phyloP scores from a whole-genome alignment of 2,329 filamentous ascomycete species.

The Helminthosporium solani region DNA sequence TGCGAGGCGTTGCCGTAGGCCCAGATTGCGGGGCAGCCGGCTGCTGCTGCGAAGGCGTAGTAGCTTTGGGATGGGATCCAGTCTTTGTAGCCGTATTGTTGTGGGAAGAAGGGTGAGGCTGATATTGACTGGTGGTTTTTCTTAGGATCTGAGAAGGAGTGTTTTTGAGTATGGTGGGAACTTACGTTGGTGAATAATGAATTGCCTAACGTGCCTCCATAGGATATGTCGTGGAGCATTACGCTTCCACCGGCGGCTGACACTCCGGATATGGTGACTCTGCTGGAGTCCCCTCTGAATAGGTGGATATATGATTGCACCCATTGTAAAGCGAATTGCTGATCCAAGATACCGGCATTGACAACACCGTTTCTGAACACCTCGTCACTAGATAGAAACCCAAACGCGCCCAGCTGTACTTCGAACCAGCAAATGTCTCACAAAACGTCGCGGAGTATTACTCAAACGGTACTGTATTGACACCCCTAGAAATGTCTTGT shows the following conservation, averaged over 20 bases:
- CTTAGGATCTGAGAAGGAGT: slow-evolving; percentile 1
- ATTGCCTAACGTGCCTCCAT: slow-evolving; percentile 28
- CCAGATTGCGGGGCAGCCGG: slow-evolving; percentile 23
- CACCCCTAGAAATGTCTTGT: slow-evolving; percentile 52
- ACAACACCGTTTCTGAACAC: slow-evolving; percentile 36
- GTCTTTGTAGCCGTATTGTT: slow-evolving; percentile 54
- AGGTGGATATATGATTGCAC: slow-evolving; percentile 48
- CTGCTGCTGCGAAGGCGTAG: slow-evolving; percentile 42
- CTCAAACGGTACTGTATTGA: slow-evolving; percentile 53
- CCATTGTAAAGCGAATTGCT: slow-evolving; percentile 54
- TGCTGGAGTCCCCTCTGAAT: slow-evolving; percentile 22
- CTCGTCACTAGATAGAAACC: slow-evolving; percentile 43
- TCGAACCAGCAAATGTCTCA: too few species aligned
- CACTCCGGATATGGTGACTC: slow-evolving; percentile 40
- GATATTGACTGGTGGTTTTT: slow-evolving; percentile 18
- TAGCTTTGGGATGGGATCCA: slow-evolving; percentile 48
- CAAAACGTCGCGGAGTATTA: not conserved
- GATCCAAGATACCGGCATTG: slow-evolving; percentile 50
- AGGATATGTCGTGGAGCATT: slow-evolving; percentile 40
- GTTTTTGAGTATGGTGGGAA: not conserved
- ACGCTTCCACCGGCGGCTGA: slow-evolving; percentile 43
- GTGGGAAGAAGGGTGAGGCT: slow-evolving; percentile 55
- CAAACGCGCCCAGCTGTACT: slow-evolving; percentile 47
- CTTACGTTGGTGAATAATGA: slow-evolving; percentile 39
- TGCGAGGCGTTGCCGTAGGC: slow-evolving; percentile 14